Base-by-base conservation (phyloP, 441 rosid species). In the Arabidopsis hybrid region DNA sequence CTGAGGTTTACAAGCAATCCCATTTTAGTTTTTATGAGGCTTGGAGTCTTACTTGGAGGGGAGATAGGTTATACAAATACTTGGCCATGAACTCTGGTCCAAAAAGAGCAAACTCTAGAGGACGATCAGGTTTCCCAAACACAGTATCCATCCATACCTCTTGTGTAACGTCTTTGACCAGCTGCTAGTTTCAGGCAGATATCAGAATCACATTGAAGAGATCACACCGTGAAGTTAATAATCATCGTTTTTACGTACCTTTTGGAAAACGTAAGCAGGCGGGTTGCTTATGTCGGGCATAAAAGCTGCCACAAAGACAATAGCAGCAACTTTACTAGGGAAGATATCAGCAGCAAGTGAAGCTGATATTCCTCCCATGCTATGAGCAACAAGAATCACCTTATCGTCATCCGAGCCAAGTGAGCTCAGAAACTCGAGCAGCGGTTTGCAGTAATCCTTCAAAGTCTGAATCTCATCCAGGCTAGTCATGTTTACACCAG, bases 321-420 rank as follows among this genome's bases (percentile, higher is more conserved):
- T 87, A 10, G 39, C 85, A 3, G 84, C 56, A 46, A 91, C 78
- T 71, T 88, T 91, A 16, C 81, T 69, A 0, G 91, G 87, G 67
- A 85, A 89, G 47, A 67, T 78, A 6, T 89, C 97, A 67, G 84
- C 77, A 8, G 93, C 93, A 21, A 91, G 72, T 4, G 86, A 84
- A 73, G 78, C 61, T 35, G 50, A 71, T 39, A 77, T 3, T 47
- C 93, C 97, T 39, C 90, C 93, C 0, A 85, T 49, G 69, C 93
- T 91, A 72, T 91, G 95, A 0, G 90, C 93, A 4, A 91, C 97
- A 21, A 91, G 79, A 10, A 89, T 76, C 12, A 79, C 91, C 70
- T 62, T 84, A 38, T 57, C 16, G 43, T 68, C 47, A 42, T 42
- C 45, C 2, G 71, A 42, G 7, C 76, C 79, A 32, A 85, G 69